Conservation (phyloP, 1,284 basidiomycete genomes). For the Peniophora sp. region DNA sequence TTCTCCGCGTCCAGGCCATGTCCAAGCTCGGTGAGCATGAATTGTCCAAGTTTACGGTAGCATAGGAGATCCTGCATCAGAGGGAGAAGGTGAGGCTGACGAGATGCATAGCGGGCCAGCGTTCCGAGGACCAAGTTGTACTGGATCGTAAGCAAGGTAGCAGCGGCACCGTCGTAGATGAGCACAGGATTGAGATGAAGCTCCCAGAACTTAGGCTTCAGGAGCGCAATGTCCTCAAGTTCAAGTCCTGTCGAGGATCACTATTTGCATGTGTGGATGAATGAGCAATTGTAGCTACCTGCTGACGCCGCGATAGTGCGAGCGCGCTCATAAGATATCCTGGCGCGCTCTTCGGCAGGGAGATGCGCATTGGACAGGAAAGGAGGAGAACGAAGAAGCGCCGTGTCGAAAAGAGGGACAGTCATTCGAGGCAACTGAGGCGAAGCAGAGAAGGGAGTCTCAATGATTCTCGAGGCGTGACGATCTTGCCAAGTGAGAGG, state of each 20-base stretch:
- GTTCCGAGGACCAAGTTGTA: constrained; percentile 31
- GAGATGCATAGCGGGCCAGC: constrained; percentile 16
- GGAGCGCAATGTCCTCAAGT: constrained; percentile 14
- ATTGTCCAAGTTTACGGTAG: constrained; percentile 24
- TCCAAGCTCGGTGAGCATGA: constrained; percentile 26
- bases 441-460: no score
- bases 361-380: not conserved
- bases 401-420: not conserved
- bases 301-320: not conserved
- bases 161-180: constrained; percentile 22
- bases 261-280: no score
- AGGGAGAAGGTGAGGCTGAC: constrained; percentile 16
- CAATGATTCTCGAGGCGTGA: no score
- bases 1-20: constrained; percentile 30
- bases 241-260: no score
- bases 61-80: constrained; percentile 20
- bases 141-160: constrained; percentile 27
- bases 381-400: not conserved
- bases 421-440: not conserved
- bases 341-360: not conserved
- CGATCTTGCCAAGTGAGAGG: no score
- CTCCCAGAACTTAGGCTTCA: constrained; percentile 23
- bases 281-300: not conserved
- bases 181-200: constrained; percentile 23
- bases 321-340: not conserved